Base-by-base conservation (phyloP, 768 basidiomycete species). In the Cystofilobasidium ferigula region DNA sequence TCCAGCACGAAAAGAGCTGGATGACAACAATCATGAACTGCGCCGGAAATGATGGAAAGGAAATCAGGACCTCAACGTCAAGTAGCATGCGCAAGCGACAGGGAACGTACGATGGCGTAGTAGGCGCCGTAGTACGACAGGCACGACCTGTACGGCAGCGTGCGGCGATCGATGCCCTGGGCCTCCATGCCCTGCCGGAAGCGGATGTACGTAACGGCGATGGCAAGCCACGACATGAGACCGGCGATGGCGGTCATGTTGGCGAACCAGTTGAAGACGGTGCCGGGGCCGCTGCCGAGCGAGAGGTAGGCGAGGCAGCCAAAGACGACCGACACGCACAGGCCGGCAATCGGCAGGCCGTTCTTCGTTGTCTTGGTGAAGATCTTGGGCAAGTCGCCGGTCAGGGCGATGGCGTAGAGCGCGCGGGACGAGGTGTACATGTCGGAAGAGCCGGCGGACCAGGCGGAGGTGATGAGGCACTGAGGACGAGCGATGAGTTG, bases 361-460 rank as follows among this genome's bases (percentile, higher is more conserved):
- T 77, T 80, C 68, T 80, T 81, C 45, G 84, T 81, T 0, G 88
- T 87, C 71, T 76, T 82, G 32, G 81, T 72, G 78, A 97, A 93
- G 65, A 93, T 76, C 64, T 76, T 83, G 0, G 92, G 93, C 0
- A 92, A 92, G 73, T 90, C 89, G 2, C 87, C 86, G 40, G 83
- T 79, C 20, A 81, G 71, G 30, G 92, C 86, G 64, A 97, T 81
- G 61, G 89, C 90, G 75, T 93, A 93, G 12, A 97, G 80, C 22
- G 78, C 78, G 34, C 79, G 75, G 4, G 90, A 91, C 54, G 86
- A 86, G 4, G 89, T 92, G 78, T 90, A 94, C 54, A 95, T 75
- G 74, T 94, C 90, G 74, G 86, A 87, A 28, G 85, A 86, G 7
- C 88, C 89, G 38, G 92, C 91, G 30, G 91, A 94, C 86, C 88